Percentiles rank a stretch among this genome's conserved stretches.
Conservation (phyloP, 305 asterid species). For the Ajuga reptans region DNA sequence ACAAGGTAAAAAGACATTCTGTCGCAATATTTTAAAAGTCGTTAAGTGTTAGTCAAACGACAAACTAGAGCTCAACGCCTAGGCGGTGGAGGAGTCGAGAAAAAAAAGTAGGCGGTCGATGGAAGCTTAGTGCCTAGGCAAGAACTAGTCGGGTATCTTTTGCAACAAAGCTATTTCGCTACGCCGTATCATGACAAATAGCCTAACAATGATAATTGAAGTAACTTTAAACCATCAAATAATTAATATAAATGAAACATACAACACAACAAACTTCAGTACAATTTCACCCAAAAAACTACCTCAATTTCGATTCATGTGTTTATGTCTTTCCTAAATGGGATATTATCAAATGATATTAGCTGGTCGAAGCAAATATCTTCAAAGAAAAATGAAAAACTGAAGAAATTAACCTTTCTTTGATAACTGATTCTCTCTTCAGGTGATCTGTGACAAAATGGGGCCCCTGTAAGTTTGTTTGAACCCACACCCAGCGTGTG, state of each 20-base stretch:
- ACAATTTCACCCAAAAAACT: neutral
- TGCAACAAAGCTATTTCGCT: neutral
- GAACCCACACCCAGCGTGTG: neutral
- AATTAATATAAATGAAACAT: neutral
- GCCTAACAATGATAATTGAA: constrained; percentile 18
- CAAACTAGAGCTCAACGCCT: too few species aligned
- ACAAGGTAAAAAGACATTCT: neutral
- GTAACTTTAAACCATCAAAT: neutral
- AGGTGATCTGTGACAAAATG: neutral
- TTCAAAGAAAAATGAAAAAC: neutral
- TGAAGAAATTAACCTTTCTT: neutral
- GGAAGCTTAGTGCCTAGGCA: too few species aligned
- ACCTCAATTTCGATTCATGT: constrained; percentile 4
- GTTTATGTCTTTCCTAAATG: constrained; percentile 2
- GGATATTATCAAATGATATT: constrained; percentile 6
- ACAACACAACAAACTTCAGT: neutral
- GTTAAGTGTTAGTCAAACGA: too few species aligned
- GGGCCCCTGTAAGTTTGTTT: neutral
- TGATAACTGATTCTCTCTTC: neutral
- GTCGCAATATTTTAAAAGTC: too few species aligned
- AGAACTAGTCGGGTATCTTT: too few species aligned
- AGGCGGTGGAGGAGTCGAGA: too few species aligned
- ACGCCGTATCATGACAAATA: constrained; percentile 2
- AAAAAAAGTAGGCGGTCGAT: too few species aligned
- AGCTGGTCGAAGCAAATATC: neutral